These are phyloP conservation scores for Penicillium aurantiogriseum DNA, from an alignment of 2,329 filamentous ascomycete species.

Conservation along the genomic window DNA sequence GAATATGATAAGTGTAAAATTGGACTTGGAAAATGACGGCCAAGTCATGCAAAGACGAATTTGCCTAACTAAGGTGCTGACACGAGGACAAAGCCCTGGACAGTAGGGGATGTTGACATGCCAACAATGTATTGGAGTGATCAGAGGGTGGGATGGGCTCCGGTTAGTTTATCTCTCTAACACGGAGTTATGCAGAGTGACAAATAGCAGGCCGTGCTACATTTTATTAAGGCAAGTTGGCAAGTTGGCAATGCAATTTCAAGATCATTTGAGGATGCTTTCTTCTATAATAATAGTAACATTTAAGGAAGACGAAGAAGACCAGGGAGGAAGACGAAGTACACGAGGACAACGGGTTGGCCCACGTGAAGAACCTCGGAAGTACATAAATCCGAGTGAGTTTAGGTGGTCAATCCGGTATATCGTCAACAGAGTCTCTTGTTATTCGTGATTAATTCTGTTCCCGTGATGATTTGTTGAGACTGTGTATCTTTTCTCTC, in stretches of 20 bases:
- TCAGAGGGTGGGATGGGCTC: conserved; percentile 1
- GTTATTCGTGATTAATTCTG: neutral
- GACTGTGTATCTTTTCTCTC: conserved; percentile 7
- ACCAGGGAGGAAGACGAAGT: neutral
- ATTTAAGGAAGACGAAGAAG: neutral
- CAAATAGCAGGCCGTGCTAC: neutral
- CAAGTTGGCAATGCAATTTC: neutral
- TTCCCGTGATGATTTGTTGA: conserved; percentile 2
- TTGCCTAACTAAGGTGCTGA: neutral
- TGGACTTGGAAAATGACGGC: neutral
- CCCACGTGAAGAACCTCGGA: conserved; percentile 27
- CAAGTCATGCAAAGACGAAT: neutral
- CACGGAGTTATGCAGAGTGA: conserved; percentile 3
- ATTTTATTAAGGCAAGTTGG: neutral
- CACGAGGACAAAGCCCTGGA: neutral
- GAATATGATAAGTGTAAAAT: neutral
- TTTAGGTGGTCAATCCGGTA: conserved; percentile 38
- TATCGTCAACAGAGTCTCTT: conserved; percentile 25
- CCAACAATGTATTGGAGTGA: neutral
- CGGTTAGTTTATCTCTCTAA: conserved; percentile 2
- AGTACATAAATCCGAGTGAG: conserved; percentile 31
- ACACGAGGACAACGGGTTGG: neutral
- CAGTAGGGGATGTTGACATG: neutral
- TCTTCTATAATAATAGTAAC: neutral
- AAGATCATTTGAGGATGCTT: neutral